Conservation (phyloP, 768 basidiomycete species). For the Lactifluus piperatus region DNA sequence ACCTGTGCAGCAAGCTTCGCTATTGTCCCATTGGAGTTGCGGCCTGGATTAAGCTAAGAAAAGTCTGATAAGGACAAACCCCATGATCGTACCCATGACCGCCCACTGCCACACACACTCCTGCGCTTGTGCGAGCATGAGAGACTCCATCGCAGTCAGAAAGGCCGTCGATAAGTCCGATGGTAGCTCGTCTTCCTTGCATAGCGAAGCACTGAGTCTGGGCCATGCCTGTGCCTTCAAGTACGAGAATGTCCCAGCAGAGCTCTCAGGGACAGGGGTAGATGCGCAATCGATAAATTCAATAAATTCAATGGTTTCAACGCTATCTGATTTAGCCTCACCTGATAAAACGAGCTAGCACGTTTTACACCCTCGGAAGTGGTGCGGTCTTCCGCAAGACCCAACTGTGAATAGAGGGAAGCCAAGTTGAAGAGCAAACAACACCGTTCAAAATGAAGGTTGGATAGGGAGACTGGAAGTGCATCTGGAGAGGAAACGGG, state of each 20-base stretch:
- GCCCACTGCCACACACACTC: constrained; percentile 97
- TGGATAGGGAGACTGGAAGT: constrained; percentile 55
- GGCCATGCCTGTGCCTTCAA: constrained; percentile 46
- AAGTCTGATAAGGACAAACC: neutral
- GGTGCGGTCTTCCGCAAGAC: constrained; percentile 58
- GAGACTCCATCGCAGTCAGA: constrained; percentile 52
- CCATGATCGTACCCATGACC: constrained; percentile 48
- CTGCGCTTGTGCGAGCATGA: constrained; percentile 92
- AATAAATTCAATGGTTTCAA: too few relatives aligned
- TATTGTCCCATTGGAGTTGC: constrained; percentile 17
- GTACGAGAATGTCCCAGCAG: constrained; percentile 66
- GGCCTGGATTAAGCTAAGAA: constrained; percentile 2
- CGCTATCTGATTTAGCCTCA: constrained; percentile 22
- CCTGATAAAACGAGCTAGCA: constrained; percentile 65
- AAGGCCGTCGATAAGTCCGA: constrained; percentile 60
- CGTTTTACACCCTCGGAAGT: constrained; percentile 76
- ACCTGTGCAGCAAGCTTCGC: constrained; percentile 18
- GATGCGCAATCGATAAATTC: neutral
- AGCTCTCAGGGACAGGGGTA: constrained; percentile 35
- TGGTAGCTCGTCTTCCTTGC: constrained; percentile 45
- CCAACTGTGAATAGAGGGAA: constrained; percentile 78
- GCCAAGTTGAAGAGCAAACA: constrained; percentile 79
- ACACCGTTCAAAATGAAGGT: constrained; percentile 76
- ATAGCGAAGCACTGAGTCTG: constrained; percentile 35
- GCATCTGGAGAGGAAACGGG: constrained; percentile 54